A percentile compares a stretch with the other conserved stretches of the same genome.
Evolutionary conservation across 495 filamentous ascomycete species (phyloP).

Genomic region (Aspergillus sclerotiicarbonarius): DNA sequence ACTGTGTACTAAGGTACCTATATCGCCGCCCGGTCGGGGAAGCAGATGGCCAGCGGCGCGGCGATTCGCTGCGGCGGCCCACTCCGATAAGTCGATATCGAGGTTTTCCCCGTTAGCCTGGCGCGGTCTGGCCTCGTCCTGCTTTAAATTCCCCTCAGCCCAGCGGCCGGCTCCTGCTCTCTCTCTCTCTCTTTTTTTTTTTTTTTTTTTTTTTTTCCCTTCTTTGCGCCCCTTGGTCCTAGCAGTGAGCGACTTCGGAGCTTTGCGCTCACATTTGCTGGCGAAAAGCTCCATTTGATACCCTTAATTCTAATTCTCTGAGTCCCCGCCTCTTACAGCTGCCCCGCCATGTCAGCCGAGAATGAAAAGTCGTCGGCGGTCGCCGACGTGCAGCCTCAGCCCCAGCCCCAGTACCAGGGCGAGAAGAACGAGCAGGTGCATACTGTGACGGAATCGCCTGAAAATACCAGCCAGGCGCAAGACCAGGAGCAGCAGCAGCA

Average conservation of each 20-base stretch:
- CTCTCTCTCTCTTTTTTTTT: too few relatives aligned
- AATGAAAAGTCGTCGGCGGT: background rate
- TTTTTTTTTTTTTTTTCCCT: constrained; percentile 1
- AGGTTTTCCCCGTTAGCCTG: background rate
- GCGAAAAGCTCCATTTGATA: constrained; percentile 9
- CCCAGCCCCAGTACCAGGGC: background rate
- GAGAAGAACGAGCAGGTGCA: constrained; percentile 3
- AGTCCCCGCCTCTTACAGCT: background rate
- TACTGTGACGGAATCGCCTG: background rate
- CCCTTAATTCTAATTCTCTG: background rate
- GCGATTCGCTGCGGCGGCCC: background rate
- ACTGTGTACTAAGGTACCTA: too few relatives aligned
- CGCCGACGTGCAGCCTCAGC: constrained; percentile 4
- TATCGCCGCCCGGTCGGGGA: background rate
- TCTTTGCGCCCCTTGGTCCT: background rate
- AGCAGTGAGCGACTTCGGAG: constrained; percentile 14
- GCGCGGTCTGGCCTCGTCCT: background rate
- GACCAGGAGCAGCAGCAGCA: constrained; percentile 1
- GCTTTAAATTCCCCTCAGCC: constrained; percentile 1
- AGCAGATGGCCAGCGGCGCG: background rate
- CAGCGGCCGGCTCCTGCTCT: background rate
- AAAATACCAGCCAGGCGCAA: background rate
- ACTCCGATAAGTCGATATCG: background rate
- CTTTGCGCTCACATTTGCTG: constrained; percentile 15
- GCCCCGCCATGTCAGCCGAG: background rate